Conservation (phyloP, 1,284 basidiomycete genomes). For the Naganishia liquefaciens region DNA sequence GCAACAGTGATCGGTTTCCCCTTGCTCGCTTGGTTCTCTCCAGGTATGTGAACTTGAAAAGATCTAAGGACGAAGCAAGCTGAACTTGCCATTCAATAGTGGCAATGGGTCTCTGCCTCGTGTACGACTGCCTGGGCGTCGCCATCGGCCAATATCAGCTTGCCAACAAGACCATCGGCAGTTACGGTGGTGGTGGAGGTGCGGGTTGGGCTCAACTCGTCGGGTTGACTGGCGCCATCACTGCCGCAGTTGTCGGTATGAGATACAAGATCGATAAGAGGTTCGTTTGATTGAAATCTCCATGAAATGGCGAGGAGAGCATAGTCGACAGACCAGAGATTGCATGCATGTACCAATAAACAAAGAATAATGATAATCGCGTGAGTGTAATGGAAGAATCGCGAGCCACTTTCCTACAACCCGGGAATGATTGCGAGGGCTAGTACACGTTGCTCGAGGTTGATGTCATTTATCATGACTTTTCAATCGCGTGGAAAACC, state of each 20-base stretch:
- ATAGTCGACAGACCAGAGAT: no score
- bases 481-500: no score
- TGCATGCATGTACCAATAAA: no score
- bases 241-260: constrained; percentile 40
- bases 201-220: constrained; percentile 41
- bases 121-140: constrained; percentile 41
- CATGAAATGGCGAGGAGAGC: no score
- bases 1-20: constrained; percentile 38
- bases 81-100: not conserved
- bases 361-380: no score
- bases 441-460: no score
- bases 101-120: constrained; percentile 39
- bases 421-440: no score
- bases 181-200: constrained; percentile 40
- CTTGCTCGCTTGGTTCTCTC: constrained; percentile 39
- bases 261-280: constrained; percentile 38
- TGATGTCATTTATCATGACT: no score
- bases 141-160: constrained; percentile 45
- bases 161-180: constrained; percentile 37
- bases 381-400: no score
- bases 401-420: no score
- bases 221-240: constrained; percentile 34
- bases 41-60: constrained; percentile 1
- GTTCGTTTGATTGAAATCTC: constrained; percentile 35
- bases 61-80: not conserved